phyloP scores from a whole-genome alignment of 2,329 filamentous ascomycete species.

The Clarireedia paspali region DNA sequence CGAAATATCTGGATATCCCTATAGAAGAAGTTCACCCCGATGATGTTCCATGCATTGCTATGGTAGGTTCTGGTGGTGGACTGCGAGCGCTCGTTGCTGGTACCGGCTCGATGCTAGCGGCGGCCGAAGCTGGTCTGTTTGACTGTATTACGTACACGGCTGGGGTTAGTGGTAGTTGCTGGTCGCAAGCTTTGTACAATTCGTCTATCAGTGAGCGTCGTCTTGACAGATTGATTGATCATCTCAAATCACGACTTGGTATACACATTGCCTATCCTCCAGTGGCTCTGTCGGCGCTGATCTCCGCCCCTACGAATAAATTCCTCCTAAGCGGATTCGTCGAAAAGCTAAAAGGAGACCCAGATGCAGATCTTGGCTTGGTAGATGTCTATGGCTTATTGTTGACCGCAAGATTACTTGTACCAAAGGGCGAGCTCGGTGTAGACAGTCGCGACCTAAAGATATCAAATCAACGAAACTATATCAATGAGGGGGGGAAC shows the following conservation, averaged over 20 bases:
- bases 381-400: conserved; percentile 90
- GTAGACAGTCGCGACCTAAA: conserved; percentile 78
- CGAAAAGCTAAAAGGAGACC: conserved; percentile 82
- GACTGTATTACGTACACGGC: conserved; percentile 94
- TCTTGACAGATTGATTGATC: conserved; percentile 65
- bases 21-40: conserved; percentile 82
- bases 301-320: conserved; percentile 88
- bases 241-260: conserved; percentile 76
- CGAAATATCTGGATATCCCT: conserved; percentile 70
- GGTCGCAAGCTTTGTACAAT: conserved; percentile 84
- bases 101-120: conserved; percentile 76
- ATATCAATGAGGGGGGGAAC: conserved; percentile 68
- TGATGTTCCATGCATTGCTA: conserved; percentile 86
- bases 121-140: conserved; percentile 80
- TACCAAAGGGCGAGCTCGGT: conserved; percentile 76
- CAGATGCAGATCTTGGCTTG: conserved; percentile 73
- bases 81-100: conserved; percentile 85
- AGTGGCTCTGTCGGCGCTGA: conserved; percentile 69
- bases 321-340: conserved; percentile 81
- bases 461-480: conserved; percentile 75
- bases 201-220: conserved; percentile 66
- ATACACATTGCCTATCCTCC: conserved; percentile 92
- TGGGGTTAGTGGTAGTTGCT: conserved; percentile 92
- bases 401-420: conserved; percentile 73
- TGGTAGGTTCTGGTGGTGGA: conserved; percentile 91